phyloP scores from a whole-genome alignment of 1,284 basidiomycete genomes.

The Rhodotorula sp. region DNA sequence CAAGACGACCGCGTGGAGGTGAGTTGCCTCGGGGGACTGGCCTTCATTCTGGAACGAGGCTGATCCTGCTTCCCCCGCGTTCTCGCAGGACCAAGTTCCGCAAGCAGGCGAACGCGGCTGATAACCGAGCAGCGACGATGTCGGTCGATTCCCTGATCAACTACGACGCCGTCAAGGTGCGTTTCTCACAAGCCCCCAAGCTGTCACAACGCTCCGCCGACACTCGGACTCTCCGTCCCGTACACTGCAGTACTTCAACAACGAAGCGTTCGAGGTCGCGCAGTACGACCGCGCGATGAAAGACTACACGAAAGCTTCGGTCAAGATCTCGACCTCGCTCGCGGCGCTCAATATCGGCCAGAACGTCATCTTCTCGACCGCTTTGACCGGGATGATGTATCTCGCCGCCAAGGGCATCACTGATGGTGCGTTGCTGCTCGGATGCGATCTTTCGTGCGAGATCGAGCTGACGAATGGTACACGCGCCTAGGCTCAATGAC shows the following conservation, averaged over 20 bases:
- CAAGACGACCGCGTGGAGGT: constrained; percentile 93
- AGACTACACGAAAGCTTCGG: constrained; percentile 83
- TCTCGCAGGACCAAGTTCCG: constrained; percentile 81
- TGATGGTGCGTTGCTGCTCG: constrained; percentile 51
- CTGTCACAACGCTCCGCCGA: too few relatives aligned
- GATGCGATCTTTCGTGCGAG: not conserved
- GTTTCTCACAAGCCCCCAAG: constrained; percentile 13
- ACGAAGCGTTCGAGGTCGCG: constrained; percentile 83
- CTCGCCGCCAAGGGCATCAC: constrained; percentile 91
- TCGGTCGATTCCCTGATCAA: constrained; percentile 96
- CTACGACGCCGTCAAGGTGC: constrained; percentile 95
- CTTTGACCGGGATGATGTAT: constrained; percentile 93
- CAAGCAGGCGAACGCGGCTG: constrained; percentile 90
- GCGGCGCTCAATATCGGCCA: constrained; percentile 94
- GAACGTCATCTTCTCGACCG: constrained; percentile 90
- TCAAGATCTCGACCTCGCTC: constrained; percentile 93
- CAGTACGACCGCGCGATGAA: constrained; percentile 89
- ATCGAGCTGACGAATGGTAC: constrained; percentile 45
- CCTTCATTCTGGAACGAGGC: not conserved
- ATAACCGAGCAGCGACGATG: constrained; percentile 91
- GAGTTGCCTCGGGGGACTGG: constrained; percentile 39
- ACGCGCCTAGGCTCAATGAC: constrained; percentile 77
- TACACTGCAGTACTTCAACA: constrained; percentile 81
- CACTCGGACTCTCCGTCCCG: not conserved
- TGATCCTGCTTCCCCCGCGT: not conserved